phyloP scores from a whole-genome alignment of 2,329 filamentous ascomycete genomes.

The Pseudocercospora fuligena region DNA sequence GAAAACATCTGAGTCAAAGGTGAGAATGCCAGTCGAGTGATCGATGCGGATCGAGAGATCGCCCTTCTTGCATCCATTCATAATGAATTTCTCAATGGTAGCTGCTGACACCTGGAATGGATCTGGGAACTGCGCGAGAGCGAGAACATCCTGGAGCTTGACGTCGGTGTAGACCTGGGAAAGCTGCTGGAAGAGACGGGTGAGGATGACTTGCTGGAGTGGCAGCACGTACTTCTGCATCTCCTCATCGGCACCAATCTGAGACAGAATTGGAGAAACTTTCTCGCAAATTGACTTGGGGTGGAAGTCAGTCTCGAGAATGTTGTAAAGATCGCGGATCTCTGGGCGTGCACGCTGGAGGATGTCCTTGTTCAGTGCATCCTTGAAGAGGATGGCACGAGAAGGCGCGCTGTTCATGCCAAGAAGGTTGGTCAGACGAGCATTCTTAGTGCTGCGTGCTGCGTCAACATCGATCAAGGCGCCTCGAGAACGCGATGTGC shows the following conservation, averaged over 20 bases:
- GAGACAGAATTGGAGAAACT: constrained; percentile 91
- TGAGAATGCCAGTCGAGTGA: constrained; percentile 91
- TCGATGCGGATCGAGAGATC: constrained; percentile 95
- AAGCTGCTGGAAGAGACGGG: constrained; percentile 96
- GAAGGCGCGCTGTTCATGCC: constrained; percentile 91
- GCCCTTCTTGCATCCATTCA: constrained; percentile 99
- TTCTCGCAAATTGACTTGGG: constrained; percentile 98
- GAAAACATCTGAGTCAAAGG: constrained; percentile 98
- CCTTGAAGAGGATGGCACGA: constrained; percentile 89
- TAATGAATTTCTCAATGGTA: constrained; percentile 99
- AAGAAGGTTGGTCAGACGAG: constrained; percentile 90
- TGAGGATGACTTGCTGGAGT: constrained; percentile 97
- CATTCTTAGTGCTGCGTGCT: constrained; percentile 98
- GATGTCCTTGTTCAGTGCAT: constrained; percentile 92
- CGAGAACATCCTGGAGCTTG: constrained; percentile 89
- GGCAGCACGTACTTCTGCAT: constrained; percentile 97
- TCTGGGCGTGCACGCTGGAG: constrained; percentile 91
- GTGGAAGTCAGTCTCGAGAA: constrained; percentile 98
- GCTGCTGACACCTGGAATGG: constrained; percentile 89
- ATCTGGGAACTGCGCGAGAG: constrained; percentile 92
- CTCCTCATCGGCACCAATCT: constrained; percentile 91
- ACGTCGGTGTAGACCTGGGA: constrained; percentile 99
- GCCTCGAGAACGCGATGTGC: constrained; percentile 92
- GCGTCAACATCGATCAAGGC: constrained; percentile 97
- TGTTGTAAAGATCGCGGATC: constrained; percentile 97